phyloP scores from a whole-genome alignment of 1,284 basidiomycete species.

The Leccinum solheimii region DNA sequence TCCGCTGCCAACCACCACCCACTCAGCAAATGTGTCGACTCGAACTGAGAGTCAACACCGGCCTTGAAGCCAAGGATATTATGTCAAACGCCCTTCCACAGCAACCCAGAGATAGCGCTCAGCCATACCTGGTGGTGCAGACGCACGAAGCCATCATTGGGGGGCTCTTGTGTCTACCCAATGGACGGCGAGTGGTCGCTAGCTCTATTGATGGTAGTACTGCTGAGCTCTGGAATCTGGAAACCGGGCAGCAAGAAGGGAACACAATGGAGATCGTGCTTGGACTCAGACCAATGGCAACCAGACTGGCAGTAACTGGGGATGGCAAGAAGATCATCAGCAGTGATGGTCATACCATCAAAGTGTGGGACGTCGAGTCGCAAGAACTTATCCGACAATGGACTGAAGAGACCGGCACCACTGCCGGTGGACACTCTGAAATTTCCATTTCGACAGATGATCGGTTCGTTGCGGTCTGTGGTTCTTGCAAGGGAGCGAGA shows the following conservation, averaged over 20 bases:
- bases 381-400: not conserved
- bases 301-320: not conserved
- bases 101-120: too few species aligned
- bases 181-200: not conserved
- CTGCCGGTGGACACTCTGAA: not conserved
- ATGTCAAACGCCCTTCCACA: too few species aligned
- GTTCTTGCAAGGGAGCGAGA: too few species aligned
- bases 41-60: too few species aligned
- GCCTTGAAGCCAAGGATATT: too few species aligned
- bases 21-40: too few species aligned
- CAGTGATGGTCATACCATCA: not conserved
- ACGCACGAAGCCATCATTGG: too few species aligned
- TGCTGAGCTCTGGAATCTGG: not conserved
- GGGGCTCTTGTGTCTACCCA: too few species aligned
- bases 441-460: not conserved
- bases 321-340: not conserved
- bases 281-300: too few species aligned
- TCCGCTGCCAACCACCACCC: too few species aligned
- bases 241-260: not conserved
- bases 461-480: too few species aligned
- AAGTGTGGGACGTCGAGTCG: not conserved
- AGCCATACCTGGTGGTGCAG: too few species aligned
- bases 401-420: not conserved
- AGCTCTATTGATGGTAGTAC: not conserved
- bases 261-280: not conserved